phyloP scores from a whole-genome alignment of 805 yeast genomes.

The Kuraishia piskuri region DNA sequence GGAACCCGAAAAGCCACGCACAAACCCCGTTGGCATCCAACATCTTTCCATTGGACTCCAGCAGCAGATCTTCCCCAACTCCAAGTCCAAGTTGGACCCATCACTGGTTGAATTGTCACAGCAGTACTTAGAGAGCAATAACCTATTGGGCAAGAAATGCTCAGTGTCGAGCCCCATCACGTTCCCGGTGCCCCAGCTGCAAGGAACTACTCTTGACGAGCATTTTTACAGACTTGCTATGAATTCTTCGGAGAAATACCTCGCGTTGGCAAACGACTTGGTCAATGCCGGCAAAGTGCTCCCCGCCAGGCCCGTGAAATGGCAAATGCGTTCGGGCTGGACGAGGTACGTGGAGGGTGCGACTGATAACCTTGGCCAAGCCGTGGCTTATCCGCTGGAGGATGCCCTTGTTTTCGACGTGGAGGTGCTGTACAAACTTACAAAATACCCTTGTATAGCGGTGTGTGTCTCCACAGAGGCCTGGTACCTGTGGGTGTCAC shows the following conservation, averaged over 20 bases:
- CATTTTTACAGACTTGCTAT: conserved; percentile 74
- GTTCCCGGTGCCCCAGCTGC: conserved; percentile 58
- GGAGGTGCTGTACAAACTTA: conserved; percentile 71
- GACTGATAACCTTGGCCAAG: conserved; percentile 31
- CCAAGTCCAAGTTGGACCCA: conserved; percentile 17
- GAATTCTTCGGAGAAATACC: conserved; percentile 51
- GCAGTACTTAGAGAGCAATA: conserved; percentile 49
- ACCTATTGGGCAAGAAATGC: conserved; percentile 71
- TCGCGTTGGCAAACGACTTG: conserved; percentile 39
- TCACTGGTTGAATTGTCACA: conserved; percentile 45
- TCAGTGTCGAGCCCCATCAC: conserved; percentile 49
- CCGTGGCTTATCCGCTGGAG: conserved; percentile 65
- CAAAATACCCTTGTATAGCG: conserved; percentile 73
- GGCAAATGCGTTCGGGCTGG: conserved; percentile 76
- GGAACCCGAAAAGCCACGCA: conserved; percentile 33
- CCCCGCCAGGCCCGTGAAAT: conserved; percentile 36
- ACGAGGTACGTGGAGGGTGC: conserved; percentile 51
- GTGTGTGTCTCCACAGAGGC: conserved; percentile 69
- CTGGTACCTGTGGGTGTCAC: conserved; percentile 96
- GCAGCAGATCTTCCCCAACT: conserved; percentile 47
- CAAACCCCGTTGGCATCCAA: conserved; percentile 78
- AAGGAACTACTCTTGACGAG: conserved; percentile 69
- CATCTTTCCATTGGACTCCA: conserved; percentile 56
- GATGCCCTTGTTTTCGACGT: conserved; percentile 78
- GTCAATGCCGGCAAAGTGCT: conserved; percentile 23